Conservation (phyloP, 2,329 filamentous ascomycete genomes). For the Cladosporium sphaerospermum region DNA sequence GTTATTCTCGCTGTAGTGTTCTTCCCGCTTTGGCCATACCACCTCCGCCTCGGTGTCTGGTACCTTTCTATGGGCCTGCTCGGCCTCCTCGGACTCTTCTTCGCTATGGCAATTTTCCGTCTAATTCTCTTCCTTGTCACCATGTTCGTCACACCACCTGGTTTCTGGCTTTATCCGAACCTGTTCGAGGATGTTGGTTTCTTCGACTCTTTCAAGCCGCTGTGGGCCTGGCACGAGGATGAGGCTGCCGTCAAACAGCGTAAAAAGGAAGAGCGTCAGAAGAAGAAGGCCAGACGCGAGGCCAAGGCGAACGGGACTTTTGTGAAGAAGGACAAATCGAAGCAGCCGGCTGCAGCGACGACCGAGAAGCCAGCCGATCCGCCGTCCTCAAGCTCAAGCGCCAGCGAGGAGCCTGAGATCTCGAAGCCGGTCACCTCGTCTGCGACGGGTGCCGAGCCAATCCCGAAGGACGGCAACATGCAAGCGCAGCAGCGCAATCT, state of each 20-base stretch:
- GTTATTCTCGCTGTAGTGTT: slow-evolving; percentile 83
- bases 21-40: slow-evolving; percentile 93
- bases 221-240: slow-evolving; percentile 89
- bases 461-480: slow-evolving; percentile 6
- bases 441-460: slow-evolving; percentile 20
- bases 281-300: slow-evolving; percentile 28
- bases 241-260: slow-evolving; percentile 32
- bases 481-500: slow-evolving; percentile 21
- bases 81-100: slow-evolving; percentile 84
- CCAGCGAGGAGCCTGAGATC: slow-evolving; percentile 7
- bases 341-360: slow-evolving; percentile 10
- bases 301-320: slow-evolving; percentile 23
- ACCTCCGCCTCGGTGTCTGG: slow-evolving; percentile 89
- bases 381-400: neutral
- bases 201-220: slow-evolving; percentile 89
- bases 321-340: slow-evolving; percentile 14
- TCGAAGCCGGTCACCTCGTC: slow-evolving; percentile 15
- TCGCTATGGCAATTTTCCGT: slow-evolving; percentile 94
- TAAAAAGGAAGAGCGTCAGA: slow-evolving; percentile 30
- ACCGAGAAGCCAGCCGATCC: slow-evolving; percentile 9
- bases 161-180: slow-evolving; percentile 97
- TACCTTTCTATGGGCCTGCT: slow-evolving; percentile 94
- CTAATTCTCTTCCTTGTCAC: slow-evolving; percentile 91
- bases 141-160: slow-evolving; percentile 75
- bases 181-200: slow-evolving; percentile 98